Conservation (phyloP, 306 rosid species). For the Lagenaria siceraria region DNA sequence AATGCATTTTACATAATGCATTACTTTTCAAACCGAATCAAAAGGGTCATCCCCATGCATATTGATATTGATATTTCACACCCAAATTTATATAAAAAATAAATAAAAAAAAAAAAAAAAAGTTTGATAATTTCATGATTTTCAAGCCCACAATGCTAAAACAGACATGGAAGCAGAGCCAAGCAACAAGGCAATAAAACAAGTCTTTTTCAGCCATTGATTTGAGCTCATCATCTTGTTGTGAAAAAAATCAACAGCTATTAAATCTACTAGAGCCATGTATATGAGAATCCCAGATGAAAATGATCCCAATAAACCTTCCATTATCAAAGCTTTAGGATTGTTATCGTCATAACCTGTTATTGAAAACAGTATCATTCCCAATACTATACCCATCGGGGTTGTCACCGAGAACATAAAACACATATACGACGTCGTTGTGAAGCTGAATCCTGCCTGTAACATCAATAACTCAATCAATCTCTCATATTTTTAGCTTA, state of each 20-base stretch:
- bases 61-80: no score
- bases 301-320: conserved; percentile 73
- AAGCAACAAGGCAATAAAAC: conserved; percentile 59
- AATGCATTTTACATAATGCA: background rate
- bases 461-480: no score
- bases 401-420: conserved; percentile 93
- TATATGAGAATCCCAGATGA: conserved; percentile 84
- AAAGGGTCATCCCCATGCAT: no score
- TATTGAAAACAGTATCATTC: conserved; percentile 58
- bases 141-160: conserved; percentile 82
- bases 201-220: conserved; percentile 36
- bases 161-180: conserved; percentile 83
- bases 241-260: conserved; percentile 85
- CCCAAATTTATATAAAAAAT: no score
- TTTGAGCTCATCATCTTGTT: conserved; percentile 66
- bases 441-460: conserved; percentile 70
- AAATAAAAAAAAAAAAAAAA: no score
- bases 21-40: background rate
- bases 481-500: no score
- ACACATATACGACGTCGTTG: conserved; percentile 77
- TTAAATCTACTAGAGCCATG: conserved; percentile 92
- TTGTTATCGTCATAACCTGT: conserved; percentile 79
- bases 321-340: conserved; percentile 75
- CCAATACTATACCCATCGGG: conserved; percentile 75
- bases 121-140: no score